A percentile compares a stretch with the other conserved stretches of the same genome.
These are phyloP conservation scores for Candida smagusa DNA, from an alignment of 1,139 yeast genomes.

Conservation along the genomic window DNA sequence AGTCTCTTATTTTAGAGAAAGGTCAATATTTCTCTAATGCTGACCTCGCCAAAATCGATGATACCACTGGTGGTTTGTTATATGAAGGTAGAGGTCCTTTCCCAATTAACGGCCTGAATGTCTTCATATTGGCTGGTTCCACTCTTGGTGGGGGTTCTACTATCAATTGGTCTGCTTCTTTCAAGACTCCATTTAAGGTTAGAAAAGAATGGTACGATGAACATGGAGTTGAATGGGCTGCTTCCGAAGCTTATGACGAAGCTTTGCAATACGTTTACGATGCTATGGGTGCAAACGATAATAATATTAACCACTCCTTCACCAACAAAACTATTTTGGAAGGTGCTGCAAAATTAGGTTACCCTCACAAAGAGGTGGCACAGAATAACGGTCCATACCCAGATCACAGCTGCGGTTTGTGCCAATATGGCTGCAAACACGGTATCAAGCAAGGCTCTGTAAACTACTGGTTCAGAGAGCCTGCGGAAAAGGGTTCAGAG, in stretches of 20 bases:
- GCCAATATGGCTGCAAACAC: slow-evolving; percentile 52
- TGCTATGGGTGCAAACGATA: slow-evolving; percentile 49
- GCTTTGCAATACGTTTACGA: slow-evolving; percentile 49
- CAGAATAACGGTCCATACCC: slow-evolving; percentile 52
- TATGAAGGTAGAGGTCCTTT: slow-evolving; percentile 43
- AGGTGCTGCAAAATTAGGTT: slow-evolving; percentile 49
- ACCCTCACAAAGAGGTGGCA: slow-evolving; percentile 35
- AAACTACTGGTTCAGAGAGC: slow-evolving; percentile 52
- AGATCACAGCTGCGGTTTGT: slow-evolving; percentile 49
- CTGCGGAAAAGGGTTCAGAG: slow-evolving; percentile 46
- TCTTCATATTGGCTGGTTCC: slow-evolving; percentile 49
- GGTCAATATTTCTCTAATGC: slow-evolving; percentile 43
- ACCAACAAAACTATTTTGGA: slow-evolving; percentile 47
- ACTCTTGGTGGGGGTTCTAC: slow-evolving; percentile 63
- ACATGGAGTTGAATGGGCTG: slow-evolving; percentile 49
- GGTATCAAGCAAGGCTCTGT: slow-evolving; percentile 57
- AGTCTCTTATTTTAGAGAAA: slow-evolving; percentile 51
- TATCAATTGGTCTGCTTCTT: slow-evolving; percentile 60
- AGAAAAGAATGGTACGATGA: slow-evolving; percentile 55
- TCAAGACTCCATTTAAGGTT: slow-evolving; percentile 52
- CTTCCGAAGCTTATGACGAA: slow-evolving; percentile 41
- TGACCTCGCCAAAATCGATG: slow-evolving; percentile 35
- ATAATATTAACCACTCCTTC: slow-evolving; percentile 43
- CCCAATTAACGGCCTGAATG: slow-evolving; percentile 32
- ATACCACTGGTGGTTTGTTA: slow-evolving; percentile 35